phyloP scores from a whole-genome alignment of 2,329 filamentous ascomycete genomes.

The Ascosphaera apis region DNA sequence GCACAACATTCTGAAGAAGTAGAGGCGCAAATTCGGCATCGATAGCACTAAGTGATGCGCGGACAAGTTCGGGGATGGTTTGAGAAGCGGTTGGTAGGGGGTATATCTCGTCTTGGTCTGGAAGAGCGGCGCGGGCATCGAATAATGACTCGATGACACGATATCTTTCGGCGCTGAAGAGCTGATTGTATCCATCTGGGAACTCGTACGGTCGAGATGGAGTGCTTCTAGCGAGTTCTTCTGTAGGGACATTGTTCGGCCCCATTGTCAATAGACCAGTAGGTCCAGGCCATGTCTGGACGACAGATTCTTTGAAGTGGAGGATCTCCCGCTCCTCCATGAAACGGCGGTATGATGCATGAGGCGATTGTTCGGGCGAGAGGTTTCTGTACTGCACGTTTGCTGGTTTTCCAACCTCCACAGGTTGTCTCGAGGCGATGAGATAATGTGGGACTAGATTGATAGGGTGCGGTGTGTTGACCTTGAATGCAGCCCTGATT shows the following conservation, averaged over 20 bases:
- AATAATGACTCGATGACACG: constrained; percentile 99
- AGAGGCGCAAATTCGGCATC: constrained; percentile 99
- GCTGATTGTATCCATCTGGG: constrained; percentile 95
- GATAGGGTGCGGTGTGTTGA: constrained; percentile 41
- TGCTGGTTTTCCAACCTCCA: constrained; percentile 62
- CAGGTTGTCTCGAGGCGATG: constrained; percentile 64
- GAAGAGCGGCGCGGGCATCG: constrained; percentile 95
- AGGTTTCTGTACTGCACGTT: constrained; percentile 56
- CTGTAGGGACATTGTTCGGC: constrained; percentile 37
- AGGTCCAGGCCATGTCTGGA: constrained; percentile 76
- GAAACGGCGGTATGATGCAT: constrained; percentile 52
- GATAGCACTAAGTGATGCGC: constrained; percentile 98
- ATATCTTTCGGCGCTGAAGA: constrained; percentile 98
- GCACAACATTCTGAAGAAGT: constrained; percentile 21
- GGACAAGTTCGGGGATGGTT: constrained; percentile 99
- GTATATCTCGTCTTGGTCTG: constrained; percentile 97
- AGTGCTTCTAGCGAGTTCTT: constrained; percentile 48
- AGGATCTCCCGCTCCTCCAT: constrained; percentile 84
- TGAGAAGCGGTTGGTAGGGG: constrained; percentile 98
- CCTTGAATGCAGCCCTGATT: constrained; percentile 56
- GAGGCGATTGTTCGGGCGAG: constrained; percentile 28
- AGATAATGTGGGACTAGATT: constrained; percentile 67
- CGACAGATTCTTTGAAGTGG: constrained; percentile 94
- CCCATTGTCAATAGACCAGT: constrained; percentile 34
- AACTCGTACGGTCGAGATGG: constrained; percentile 97